Conservation (phyloP, 768 basidiomycete genomes). For the Megacollybia marginata region DNA sequence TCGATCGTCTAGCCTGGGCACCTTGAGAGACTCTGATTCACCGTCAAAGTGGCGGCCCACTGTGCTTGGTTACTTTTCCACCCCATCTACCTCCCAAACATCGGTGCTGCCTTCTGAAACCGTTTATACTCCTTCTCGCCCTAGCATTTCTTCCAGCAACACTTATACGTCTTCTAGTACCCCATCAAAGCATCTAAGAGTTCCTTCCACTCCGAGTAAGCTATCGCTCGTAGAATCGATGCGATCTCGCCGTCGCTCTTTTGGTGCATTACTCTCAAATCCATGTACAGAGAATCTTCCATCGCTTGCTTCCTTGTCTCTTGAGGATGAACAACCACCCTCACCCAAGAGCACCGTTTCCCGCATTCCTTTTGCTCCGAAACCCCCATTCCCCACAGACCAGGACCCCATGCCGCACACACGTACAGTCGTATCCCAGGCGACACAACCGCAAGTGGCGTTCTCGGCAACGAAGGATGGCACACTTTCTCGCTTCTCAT, state of each 20-base stretch:
- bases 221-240: slow-evolving; percentile 33
- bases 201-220: slow-evolving; percentile 32
- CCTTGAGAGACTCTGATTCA: slow-evolving; percentile 23
- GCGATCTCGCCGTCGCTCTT: slow-evolving; percentile 26
- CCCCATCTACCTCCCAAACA: slow-evolving; percentile 36
- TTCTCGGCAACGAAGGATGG: slow-evolving; percentile 21
- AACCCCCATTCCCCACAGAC: slow-evolving; percentile 12
- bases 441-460: slow-evolving; percentile 24
- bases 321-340: neutral
- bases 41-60: slow-evolving; percentile 55
- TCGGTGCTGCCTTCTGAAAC: slow-evolving; percentile 35
- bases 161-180: slow-evolving; percentile 46
- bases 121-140: slow-evolving; percentile 37
- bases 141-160: slow-evolving; percentile 54
- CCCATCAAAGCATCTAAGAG: slow-evolving; percentile 36
- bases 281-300: slow-evolving; percentile 14
- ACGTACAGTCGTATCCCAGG: slow-evolving; percentile 2
- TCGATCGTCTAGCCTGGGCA: slow-evolving; percentile 44
- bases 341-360: neutral
- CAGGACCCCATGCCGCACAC: slow-evolving; percentile 6
- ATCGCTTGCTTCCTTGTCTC: neutral
- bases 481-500: slow-evolving; percentile 22
- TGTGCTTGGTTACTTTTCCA: slow-evolving; percentile 56
- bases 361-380: slow-evolving; percentile 25
- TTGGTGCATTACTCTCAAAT: slow-evolving; percentile 22